Evolutionary conservation across 139 green algal genomes (phyloP), one percentile per base, ranked within the genome.

Genomic region (Trebouxia sp.): DNA sequence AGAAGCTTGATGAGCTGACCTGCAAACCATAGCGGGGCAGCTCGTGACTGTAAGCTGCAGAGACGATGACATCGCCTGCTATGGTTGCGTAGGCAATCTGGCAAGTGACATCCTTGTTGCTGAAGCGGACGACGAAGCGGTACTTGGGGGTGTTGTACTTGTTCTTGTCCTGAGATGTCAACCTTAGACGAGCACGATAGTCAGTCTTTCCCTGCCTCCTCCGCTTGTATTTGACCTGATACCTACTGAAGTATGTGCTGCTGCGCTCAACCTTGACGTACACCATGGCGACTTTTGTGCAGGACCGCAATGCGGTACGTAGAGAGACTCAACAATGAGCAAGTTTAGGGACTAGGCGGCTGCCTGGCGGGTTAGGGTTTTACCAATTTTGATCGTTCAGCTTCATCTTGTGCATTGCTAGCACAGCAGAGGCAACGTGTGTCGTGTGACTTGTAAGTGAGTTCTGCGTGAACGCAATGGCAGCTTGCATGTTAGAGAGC

Each of bases 111-210:
- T 98, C 92, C 74, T 88, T 84, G 87, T 90, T 90, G 47, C 82
- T 88, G 83, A 83, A 87, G n/a, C 80, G 83, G n/a, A 86, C 76
- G 8, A 78, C 75, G 30, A 91, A 85, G 39, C 93, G 84, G 86
- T 97, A 96, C 91, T 99, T 99, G 84, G 94, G 96, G n/a, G 95
- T 97, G 89, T 97, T 97, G 90, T 99, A 99, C 75, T 99, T 99
- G 95, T 99, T 99, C 95, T 99, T 99, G 94, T 99, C 97, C 92
- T 99, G 97, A 66, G 89, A 93, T 66, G 88, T 90, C 84, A 99
- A 87, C 20, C 94, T 83, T 30, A 97, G 89, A 83, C 97, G 95
- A 17, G 96, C 95, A 45, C 94, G 90, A 93, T 98, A 98, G 86
- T 98, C 96, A 26, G 95, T 98, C 94, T 99, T 99, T 55, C 96